phyloP scores from a whole-genome alignment of 2,329 filamentous ascomycete genomes.

The Aschersonia sp. region DNA sequence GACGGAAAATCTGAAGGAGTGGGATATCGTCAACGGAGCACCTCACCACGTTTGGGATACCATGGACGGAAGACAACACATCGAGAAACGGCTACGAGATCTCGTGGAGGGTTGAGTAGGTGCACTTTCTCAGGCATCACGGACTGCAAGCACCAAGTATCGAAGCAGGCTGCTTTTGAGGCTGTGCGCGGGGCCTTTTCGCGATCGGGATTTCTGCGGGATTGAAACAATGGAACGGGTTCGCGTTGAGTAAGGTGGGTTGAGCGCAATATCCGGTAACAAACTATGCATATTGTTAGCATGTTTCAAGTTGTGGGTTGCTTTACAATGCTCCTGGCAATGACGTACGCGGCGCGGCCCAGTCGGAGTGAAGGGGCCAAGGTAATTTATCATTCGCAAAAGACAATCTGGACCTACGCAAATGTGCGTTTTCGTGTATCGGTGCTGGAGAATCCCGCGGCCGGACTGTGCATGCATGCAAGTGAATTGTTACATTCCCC shows the following conservation, averaged over 20 bases:
- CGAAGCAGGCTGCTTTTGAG: not conserved
- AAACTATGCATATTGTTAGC: not conserved
- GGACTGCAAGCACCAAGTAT: not conserved
- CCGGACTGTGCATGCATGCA: no score
- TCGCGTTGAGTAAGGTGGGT: not conserved
- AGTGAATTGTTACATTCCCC: no score
- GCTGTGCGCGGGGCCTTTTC: not conserved
- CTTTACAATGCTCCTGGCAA: not conserved
- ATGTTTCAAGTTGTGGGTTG: not conserved
- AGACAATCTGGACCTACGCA: no score
- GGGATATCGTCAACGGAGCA: slow-evolving; percentile 77
- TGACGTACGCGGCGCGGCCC: not conserved
- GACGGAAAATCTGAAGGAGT: slow-evolving; percentile 63
- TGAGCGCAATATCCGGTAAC: not conserved
- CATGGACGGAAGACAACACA: slow-evolving; percentile 51
- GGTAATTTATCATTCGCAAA: no score
- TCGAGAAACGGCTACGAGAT: slow-evolving; percentile 67
- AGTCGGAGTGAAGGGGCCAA: not conserved
- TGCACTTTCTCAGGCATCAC: not conserved
- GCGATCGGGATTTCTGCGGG: not conserved
- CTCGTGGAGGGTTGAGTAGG: slow-evolving; percentile 30
- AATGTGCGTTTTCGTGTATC: no score
- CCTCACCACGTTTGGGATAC: slow-evolving; percentile 80
- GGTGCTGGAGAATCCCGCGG: no score
- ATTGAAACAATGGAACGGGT: not conserved